Percentiles rank a stretch among this genome's conserved stretches.
phyloP scores from a whole-genome alignment of 2,329 filamentous ascomycete species.

The Alternaria longipes region DNA sequence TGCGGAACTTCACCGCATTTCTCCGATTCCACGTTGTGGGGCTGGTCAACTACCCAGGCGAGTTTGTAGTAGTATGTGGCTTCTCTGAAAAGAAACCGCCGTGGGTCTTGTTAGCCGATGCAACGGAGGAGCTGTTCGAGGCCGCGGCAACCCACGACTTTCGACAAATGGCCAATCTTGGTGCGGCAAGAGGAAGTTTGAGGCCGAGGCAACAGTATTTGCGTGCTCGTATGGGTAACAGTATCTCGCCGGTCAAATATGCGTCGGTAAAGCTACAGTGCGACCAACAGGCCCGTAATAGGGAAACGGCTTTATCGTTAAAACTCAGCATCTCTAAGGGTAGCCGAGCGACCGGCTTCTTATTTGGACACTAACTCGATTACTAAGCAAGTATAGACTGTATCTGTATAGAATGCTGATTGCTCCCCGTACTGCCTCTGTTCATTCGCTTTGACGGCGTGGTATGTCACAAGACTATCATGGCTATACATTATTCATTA shows the following conservation, averaged over 20 bases:
- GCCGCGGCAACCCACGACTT: not conserved
- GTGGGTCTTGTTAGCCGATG: not conserved
- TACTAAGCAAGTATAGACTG: too few relatives aligned
- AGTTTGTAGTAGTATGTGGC: not conserved
- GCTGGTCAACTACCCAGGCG: fast-evolving
- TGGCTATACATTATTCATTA: not conserved
- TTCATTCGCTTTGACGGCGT: not conserved
- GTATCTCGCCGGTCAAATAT: too few relatives aligned
- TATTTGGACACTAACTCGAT: too few relatives aligned
- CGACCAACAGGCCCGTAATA: not conserved
- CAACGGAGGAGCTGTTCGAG: not conserved
- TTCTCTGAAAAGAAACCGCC: not conserved
- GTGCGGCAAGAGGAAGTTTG: too few relatives aligned
- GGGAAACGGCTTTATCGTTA: not conserved
- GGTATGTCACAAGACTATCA: not conserved
- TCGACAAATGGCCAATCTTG: too few relatives aligned
- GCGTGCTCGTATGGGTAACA: not conserved
- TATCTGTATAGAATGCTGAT: fast-evolving
- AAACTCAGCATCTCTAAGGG: not conserved
- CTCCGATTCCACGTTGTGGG: not conserved
- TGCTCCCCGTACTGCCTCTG: too few relatives aligned
- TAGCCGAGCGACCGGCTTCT: too few relatives aligned
- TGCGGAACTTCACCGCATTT: not conserved
- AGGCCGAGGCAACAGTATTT: not conserved
- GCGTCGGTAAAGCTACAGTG: not conserved